Evolutionary conservation across 129 eudicot genomes (phyloP).

Genomic region (Artemisia annua): DNA sequence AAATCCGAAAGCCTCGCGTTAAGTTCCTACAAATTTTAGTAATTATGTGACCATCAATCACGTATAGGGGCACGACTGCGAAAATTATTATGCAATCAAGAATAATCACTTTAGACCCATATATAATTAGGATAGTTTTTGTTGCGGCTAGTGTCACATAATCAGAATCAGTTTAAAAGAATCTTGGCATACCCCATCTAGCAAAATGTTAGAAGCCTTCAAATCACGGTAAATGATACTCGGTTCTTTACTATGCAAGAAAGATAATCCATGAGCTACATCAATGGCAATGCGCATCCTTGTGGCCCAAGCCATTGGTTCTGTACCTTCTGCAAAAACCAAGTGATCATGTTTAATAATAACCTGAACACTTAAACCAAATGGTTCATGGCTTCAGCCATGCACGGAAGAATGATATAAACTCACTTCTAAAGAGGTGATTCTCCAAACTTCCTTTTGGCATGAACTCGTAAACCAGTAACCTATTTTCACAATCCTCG

Average conservation of each 20-base stretch:
- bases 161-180: no score
- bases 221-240: constrained; percentile 71
- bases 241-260: constrained; percentile 59
- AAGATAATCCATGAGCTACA: constrained; percentile 40
- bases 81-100: no score
- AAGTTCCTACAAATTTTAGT: constrained; percentile 42
- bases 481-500: constrained; percentile 52
- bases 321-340: no score
- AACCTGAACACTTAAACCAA: no score
- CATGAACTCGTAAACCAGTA: constrained; percentile 71
- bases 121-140: neutral
- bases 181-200: constrained; percentile 51
- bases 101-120: no score
- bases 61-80: no score
- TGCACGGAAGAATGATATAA: neutral
- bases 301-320: no score
- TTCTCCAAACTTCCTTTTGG: constrained; percentile 69
- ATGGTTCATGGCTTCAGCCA: no score
- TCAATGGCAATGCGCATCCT: no score
- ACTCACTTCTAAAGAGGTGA: constrained; percentile 66
- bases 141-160: no score
- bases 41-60: no score
- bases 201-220: constrained; percentile 69
- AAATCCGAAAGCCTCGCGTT: constrained; percentile 69
- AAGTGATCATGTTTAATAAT: no score